Percentiles rank a stretch among this genome's conserved stretches.
Evolutionary conservation across 1,284 basidiomycete species (phyloP).

Genomic region (Naganishia liquefaciens): DNA sequence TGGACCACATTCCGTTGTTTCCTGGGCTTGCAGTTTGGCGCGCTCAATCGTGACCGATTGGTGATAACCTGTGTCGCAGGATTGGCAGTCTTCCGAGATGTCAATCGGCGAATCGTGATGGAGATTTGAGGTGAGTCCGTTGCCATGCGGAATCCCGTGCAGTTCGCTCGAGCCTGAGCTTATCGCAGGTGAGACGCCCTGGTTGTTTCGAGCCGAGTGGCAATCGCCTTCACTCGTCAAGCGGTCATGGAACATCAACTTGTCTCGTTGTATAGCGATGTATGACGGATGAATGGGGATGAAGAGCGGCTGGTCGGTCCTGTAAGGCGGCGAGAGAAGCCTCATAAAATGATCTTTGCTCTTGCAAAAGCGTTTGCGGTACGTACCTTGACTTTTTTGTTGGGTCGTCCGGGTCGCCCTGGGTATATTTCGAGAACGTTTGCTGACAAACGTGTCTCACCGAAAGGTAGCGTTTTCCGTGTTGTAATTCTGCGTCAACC

Average conservation of each 20-base stretch:
- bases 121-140: not conserved
- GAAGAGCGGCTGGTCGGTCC: not conserved
- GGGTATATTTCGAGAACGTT: conserved; percentile 22
- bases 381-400: no score
- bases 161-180: no score
- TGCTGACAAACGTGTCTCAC: conserved; percentile 26
- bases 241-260: conserved; percentile 28
- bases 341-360: no score
- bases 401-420: not conserved
- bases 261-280: not conserved
- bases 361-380: no score
- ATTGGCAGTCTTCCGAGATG: not conserved
- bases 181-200: no score
- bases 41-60: not conserved
- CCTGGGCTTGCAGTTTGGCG: not conserved
- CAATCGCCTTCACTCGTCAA: conserved; percentile 22
- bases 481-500: no score
- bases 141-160: not conserved
- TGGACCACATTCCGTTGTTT: no score
- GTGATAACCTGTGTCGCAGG: not conserved
- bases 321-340: not conserved
- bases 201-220: not conserved
- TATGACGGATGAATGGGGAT: not conserved
- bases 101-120: not conserved
- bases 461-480: no score